Conservation (phyloP, 129 eudicot genomes). For the Helianthus tuberosus region DNA sequence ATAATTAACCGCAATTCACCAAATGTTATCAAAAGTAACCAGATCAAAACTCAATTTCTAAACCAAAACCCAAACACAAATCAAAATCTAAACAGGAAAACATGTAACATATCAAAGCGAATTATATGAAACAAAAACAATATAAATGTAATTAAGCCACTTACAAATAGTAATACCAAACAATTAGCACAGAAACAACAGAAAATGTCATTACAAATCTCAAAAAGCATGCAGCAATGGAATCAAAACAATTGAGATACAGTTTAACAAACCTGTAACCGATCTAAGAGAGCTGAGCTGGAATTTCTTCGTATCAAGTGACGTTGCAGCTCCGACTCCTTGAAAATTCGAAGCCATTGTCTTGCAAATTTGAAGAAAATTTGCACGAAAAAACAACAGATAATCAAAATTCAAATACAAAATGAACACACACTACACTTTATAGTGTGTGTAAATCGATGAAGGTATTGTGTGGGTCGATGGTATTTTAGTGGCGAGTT, state of each 20-base stretch:
- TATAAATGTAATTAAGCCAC: no score
- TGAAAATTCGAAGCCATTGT: conserved; percentile 55
- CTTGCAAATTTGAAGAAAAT: neutral
- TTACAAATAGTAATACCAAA: no score
- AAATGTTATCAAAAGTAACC: neutral
- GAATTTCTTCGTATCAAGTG: conserved; percentile 36
- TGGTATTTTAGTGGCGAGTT: no score
- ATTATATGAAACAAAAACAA: neutral
- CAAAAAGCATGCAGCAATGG: neutral
- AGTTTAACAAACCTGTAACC: conserved; percentile 28
- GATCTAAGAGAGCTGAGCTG: conserved; percentile 29
- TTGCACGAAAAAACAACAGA: no score
- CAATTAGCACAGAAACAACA: neutral
- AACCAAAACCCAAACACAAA: conserved; percentile 6
- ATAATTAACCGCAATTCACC: no score
- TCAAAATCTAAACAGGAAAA: conserved; percentile 7
- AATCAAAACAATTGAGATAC: neutral
- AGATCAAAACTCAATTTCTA: neutral
- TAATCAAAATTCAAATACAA: neutral
- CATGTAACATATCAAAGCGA: conserved; percentile 10
- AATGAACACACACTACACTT: conserved; percentile 14
- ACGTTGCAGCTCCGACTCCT: conserved; percentile 45
- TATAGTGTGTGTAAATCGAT: no score
- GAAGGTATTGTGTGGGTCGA: no score
- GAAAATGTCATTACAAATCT: neutral